Evolutionary conservation across 148 eudicot genomes (phyloP), one percentile per base, ranked within the genome.

Genomic region (Hydrangea macrophylla): DNA sequence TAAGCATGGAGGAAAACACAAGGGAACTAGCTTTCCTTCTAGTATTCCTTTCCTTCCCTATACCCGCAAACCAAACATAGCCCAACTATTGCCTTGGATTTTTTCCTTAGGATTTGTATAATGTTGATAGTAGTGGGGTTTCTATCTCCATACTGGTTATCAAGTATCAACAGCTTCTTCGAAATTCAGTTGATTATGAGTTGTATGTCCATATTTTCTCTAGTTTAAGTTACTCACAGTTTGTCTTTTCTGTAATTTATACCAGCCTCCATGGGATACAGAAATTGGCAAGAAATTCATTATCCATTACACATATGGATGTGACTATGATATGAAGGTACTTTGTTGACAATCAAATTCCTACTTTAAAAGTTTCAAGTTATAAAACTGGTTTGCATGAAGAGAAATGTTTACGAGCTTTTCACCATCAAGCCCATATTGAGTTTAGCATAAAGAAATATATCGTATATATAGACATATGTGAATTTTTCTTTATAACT

Each of bases 241-340:
- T 27, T 58, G 53, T 17, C 22, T 71, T 25, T 35, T 32, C 60
- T 69, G 26, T 70, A 65, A 40, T 74, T 42, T 69, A 10, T 28
- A 64, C 61, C 88, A 95, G 99, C 99, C 99, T 70, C 99, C 99
- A 26, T 95, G 99, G 99, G 99, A 95, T 79, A 85, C 88, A 25
- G 85, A 83, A 75, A 74, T 87, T 7, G 96, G 93, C 54, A 81
- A 78, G 39, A 79, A 88, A 70, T 95, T 75, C 75, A 91, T 95
- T 59, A 95, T 95, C 39, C 99, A 95, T 75, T 95, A 91, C 79
- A 95, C 99, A 20, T 91, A 95, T 31, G 99, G 99, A 69, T 95
- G 99, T 63, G 99, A 95, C 81, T 95, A 89, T 76, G 92, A 95
- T 79, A 54, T 89, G 87, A 73, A 90, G 99, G 99, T 94, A 85